Evolutionary conservation across 148 eudicot genomes (phyloP).

Genomic region (Vaccinium macrocarpon): DNA sequence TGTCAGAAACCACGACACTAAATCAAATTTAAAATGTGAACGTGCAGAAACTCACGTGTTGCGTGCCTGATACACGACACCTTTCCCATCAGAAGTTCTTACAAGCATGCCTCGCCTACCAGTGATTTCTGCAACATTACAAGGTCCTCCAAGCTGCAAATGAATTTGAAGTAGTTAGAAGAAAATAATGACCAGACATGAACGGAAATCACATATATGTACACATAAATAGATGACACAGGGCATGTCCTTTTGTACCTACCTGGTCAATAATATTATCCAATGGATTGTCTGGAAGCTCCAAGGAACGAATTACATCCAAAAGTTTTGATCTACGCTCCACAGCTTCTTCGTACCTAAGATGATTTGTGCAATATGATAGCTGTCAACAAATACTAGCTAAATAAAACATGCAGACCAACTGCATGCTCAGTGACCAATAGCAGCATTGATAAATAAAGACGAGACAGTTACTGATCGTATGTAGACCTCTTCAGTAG

Average conservation of each 20-base stretch:
- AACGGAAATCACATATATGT: not conserved
- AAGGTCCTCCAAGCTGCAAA: conserved; percentile 95
- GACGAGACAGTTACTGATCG: not conserved
- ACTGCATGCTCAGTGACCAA: not conserved
- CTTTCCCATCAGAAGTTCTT: conserved; percentile 80
- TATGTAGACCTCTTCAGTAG: not conserved
- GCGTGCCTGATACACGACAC: conserved; percentile 91
- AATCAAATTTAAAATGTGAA: not conserved
- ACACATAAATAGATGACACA: not conserved
- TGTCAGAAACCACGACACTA: conserved; percentile 12
- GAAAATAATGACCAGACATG: not conserved
- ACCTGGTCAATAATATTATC: conserved; percentile 99
- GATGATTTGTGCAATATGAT: not conserved
- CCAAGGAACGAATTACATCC: conserved; percentile 69
- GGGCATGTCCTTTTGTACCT: conserved; percentile 1
- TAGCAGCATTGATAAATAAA: not conserved
- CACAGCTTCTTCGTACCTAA: conserved; percentile 79
- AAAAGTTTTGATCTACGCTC: conserved; percentile 66
- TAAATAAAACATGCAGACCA: not conserved
- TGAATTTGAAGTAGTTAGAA: conserved; percentile 1
- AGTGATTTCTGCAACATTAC: conserved; percentile 92
- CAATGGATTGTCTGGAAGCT: conserved; percentile 93
- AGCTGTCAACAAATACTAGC: not conserved
- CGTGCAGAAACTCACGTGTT: conserved; percentile 69
- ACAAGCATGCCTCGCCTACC: conserved; percentile 96